A percentile compares a stretch with the other conserved stretches of the same genome.
Conservation (phyloP, 139 green algal species). For the Axilococcus clingmanii region DNA sequence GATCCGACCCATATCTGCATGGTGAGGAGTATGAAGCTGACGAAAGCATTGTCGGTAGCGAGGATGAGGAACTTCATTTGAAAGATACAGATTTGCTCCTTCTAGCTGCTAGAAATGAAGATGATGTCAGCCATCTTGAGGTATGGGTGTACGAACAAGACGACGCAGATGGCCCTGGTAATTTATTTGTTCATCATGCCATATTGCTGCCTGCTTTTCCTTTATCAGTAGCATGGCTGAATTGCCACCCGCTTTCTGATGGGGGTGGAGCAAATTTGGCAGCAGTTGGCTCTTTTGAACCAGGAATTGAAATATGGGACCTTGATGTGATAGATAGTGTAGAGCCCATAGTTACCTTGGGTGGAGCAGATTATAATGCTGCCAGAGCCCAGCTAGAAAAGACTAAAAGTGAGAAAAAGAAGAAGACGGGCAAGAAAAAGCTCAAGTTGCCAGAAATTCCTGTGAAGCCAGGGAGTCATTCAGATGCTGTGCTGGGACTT, state of each 20-base stretch:
- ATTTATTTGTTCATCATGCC: conserved; percentile 95
- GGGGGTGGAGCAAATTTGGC: conserved; percentile 54
- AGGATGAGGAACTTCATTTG: conserved; percentile 47
- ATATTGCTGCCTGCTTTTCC: conserved; percentile 91
- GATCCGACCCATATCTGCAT: conserved; percentile 27
- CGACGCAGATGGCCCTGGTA: conserved; percentile 33
- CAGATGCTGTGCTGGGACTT: conserved; percentile 79
- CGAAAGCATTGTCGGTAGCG: conserved; percentile 32
- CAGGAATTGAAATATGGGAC: conserved; percentile 96
- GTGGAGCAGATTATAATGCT: conserved; percentile 45
- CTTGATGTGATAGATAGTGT: conserved; percentile 80
- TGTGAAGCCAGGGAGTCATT: conserved; percentile 75
- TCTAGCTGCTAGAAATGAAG: conserved; percentile 80
- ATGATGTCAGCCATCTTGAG: conserved; percentile 88
- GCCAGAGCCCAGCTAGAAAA: conserved; percentile 8
- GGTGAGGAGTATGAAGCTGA: not conserved
- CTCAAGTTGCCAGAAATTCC: conserved; percentile 41
- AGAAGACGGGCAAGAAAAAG: conserved; percentile 42
- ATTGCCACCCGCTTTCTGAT: conserved; percentile 42
- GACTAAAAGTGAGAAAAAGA: conserved; percentile 12
- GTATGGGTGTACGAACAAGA: conserved; percentile 95
- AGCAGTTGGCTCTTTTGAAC: conserved; percentile 81
- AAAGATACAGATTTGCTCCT: conserved; percentile 77
- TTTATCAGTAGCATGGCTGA: conserved; percentile 79
- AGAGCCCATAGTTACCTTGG: conserved; percentile 70